Conservation (phyloP, 345 rosid genomes). For the Salix arbutifolia region DNA sequence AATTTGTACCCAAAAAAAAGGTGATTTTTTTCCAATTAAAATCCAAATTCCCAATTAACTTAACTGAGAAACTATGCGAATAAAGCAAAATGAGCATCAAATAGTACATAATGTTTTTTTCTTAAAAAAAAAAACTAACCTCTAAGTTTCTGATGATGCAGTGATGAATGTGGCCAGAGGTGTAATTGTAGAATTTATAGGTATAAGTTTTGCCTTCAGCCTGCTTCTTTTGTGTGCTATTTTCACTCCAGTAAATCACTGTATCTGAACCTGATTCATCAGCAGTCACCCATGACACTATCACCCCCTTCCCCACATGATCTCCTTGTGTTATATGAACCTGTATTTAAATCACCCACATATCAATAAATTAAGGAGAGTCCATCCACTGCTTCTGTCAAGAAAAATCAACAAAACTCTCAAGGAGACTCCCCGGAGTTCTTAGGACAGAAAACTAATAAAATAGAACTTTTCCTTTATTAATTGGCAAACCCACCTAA, state of each 20-base stretch:
- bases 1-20: background rate
- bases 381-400: background rate
- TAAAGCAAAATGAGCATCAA: background rate
- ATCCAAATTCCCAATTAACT: background rate
- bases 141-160: constrained; percentile 55
- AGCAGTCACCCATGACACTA: constrained; percentile 85
- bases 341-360: constrained; percentile 19
- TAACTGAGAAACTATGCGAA: background rate
- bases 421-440: background rate
- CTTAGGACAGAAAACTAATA: background rate
- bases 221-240: constrained; percentile 31
- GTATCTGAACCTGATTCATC: constrained; percentile 56
- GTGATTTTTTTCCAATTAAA: background rate
- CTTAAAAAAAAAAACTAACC: constrained; percentile 30
- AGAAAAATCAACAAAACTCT: background rate
- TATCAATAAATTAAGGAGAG: constrained; percentile 5
- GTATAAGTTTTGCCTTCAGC: constrained; percentile 47
- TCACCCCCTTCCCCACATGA: constrained; percentile 69
- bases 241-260: constrained; percentile 68
- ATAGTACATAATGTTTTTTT: background rate
- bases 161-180: constrained; percentile 88
- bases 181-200: constrained; percentile 57
- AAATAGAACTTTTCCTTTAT: background rate
- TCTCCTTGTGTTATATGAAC: constrained; percentile 97
- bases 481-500: background rate